Conservation (phyloP, 192 early-diverging fungal genomes). For the Backusella macrospora region DNA sequence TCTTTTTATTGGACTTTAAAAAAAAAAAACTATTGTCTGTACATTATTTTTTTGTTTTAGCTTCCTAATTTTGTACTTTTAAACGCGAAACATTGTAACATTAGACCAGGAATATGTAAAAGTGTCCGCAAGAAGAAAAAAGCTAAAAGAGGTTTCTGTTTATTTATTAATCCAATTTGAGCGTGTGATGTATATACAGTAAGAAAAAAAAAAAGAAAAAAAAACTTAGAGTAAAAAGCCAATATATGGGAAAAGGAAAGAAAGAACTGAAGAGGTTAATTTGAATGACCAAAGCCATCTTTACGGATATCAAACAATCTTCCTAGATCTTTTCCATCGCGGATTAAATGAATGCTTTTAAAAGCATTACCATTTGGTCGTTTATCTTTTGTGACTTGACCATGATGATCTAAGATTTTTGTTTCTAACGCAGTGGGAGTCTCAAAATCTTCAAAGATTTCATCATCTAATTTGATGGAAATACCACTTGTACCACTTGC, state of each 20-base stretch:
- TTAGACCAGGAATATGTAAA: too few relatives aligned
- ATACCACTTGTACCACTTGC: constrained; percentile 35
- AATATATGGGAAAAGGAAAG: background rate
- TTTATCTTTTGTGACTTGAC: constrained; percentile 39
- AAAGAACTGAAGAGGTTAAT: background rate
- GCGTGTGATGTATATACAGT: too few relatives aligned
- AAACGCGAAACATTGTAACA: too few relatives aligned
- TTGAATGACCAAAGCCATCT: constrained; percentile 30
- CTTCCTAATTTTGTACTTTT: background rate
- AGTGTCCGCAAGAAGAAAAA: too few relatives aligned
- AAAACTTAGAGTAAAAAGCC: too few relatives aligned
- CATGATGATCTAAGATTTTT: constrained; percentile 46
- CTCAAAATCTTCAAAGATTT: constrained; percentile 45
- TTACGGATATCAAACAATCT: constrained; percentile 46
- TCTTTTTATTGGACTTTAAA: too few relatives aligned
- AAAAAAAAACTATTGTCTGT: background rate
- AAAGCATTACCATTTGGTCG: constrained; percentile 53
- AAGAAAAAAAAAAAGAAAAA: too few relatives aligned
- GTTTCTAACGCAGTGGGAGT: constrained; percentile 49
- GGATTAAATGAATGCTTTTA: constrained; percentile 42
- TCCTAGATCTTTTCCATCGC: constrained; percentile 40
- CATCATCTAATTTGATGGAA: constrained; percentile 37
- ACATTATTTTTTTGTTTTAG: background rate
- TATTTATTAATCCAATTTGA: too few relatives aligned
- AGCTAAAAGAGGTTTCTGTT: too few relatives aligned